Base-by-base conservation (phyloP, 495 filamentous ascomycete species). In the Penicillium silybi region DNA sequence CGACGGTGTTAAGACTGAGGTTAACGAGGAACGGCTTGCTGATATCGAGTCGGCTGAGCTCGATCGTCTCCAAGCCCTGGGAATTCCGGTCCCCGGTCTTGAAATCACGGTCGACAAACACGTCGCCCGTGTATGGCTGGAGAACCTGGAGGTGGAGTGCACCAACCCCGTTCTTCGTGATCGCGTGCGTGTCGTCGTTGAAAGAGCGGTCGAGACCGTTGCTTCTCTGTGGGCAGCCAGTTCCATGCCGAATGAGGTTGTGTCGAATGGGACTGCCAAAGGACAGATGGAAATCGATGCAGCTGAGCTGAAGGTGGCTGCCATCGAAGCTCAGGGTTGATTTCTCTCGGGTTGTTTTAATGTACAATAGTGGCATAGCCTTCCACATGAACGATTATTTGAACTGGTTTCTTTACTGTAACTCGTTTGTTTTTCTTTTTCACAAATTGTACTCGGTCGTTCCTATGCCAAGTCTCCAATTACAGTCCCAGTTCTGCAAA, bases 141-240 rank as follows among this genome's bases (percentile, higher is more conserved):
- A 97, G 76, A 81, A 84, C 41, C 65, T 97, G 41, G 89, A 92
- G 58, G 89, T 98, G 0, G 95, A 97, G 67, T 92, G 91, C 66
- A 71, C 68, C 23, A 88, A 85, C 55, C 71, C 80, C 56, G 80
- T 88, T 42, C 75, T 95, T 63, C 79, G 79, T 50, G 89, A 95
- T 63, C 73, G 93, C 41, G 87, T 98, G 6, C 80, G 85, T 56
- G 88, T 88, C 3, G 89, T 97, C 17, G 88, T 97, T 23, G 93
- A 97, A 66, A 74, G 93, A 56, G 90, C 88, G 2, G 84, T 95
- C n/a, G 93, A 96, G 75, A 88, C 89, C 15, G 86, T 91, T 4
- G 88, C 89, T 46, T 88, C 87, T 26, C 72, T 97, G 57, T 86
- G 83, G 83, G 61, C 70, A 17, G 62, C 68, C 39, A 67, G 50